Percentiles rank a stretch among this genome's conserved stretches.
Evolutionary conservation across 2,329 filamentous ascomycete genomes (phyloP).

Genomic region (Atkinsonella texensis): DNA sequence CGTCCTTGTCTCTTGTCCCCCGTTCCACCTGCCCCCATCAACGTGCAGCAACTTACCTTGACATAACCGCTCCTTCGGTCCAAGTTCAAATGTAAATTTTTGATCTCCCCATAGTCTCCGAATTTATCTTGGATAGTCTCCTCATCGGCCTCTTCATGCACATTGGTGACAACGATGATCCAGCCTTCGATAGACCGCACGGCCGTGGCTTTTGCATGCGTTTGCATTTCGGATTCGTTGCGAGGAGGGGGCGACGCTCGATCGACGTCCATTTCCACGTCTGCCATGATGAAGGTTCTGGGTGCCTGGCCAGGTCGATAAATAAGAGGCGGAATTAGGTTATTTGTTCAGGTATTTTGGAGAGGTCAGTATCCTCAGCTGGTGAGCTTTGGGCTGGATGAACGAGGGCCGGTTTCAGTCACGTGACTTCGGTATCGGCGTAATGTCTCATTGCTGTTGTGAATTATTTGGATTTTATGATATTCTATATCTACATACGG

Average conservation of each 20-base stretch:
- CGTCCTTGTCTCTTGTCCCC: background rate
- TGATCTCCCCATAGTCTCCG: conserved; percentile 75
- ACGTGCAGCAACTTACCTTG: conserved; percentile 45
- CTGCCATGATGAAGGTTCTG: conserved; percentile 29
- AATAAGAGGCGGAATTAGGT: background rate
- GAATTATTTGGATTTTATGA: too few relatives aligned
- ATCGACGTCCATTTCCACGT: conserved; percentile 50
- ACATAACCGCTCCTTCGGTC: conserved; percentile 76
- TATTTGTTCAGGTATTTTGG: background rate
- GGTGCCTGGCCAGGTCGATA: background rate
- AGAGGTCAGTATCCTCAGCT: background rate
- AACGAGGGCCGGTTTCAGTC: background rate
- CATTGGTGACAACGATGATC: conserved; percentile 79
- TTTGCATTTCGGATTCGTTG: conserved; percentile 56
- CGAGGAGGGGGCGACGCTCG: conserved; percentile 26
- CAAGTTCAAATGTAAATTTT: conserved; percentile 75
- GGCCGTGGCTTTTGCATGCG: conserved; percentile 60
- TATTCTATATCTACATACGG: too few relatives aligned
- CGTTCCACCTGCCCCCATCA: background rate
- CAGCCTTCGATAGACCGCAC: conserved; percentile 82
- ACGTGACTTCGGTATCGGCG: background rate
- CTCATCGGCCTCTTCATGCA: conserved; percentile 78
- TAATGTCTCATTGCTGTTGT: too few relatives aligned
- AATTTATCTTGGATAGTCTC: conserved; percentile 74
- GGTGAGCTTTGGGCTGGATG: background rate